These are phyloP conservation scores for Ascochyta viciae-villosae DNA, from an alignment of 2,329 filamentous ascomycete genomes.

Conservation along the genomic window DNA sequence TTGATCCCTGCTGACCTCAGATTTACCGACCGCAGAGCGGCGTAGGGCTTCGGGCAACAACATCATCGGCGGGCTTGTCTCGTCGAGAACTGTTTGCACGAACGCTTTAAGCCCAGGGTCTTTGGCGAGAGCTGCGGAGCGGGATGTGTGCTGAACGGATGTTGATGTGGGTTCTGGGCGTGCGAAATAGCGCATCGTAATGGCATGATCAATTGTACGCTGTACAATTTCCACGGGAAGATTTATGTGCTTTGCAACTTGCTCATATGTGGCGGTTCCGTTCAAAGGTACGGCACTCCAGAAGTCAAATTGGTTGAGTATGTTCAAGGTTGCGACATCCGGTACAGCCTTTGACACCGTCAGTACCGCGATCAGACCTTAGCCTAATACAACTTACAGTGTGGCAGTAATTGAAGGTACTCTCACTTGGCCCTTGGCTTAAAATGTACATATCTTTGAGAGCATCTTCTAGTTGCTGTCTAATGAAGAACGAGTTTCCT, in stretches of 20 bases:
- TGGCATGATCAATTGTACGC: constrained; percentile 45
- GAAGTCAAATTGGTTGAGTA: constrained; percentile 62
- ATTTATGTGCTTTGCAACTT: constrained; percentile 36
- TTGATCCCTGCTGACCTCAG: constrained; percentile 29
- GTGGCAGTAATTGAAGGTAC: constrained; percentile 52
- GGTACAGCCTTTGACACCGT: constrained; percentile 49
- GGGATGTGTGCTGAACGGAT: constrained; percentile 36
- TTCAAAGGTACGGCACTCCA: constrained; percentile 60
- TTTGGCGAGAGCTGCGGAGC: constrained; percentile 39
- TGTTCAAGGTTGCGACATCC: constrained; percentile 55
- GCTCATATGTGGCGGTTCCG: constrained; percentile 51
- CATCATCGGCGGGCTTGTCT: constrained; percentile 38
- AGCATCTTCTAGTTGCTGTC: constrained; percentile 55
- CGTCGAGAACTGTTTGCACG: constrained; percentile 35
- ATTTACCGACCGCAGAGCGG: constrained; percentile 34
- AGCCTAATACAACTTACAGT: constrained; percentile 20
- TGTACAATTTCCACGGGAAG: constrained; percentile 38
- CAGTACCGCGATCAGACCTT: neutral
- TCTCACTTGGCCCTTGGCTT: constrained; percentile 59
- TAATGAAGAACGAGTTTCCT: constrained; percentile 53
- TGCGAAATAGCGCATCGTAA: constrained; percentile 48
- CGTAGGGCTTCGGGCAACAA: constrained; percentile 38
- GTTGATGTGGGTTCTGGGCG: constrained; percentile 16
- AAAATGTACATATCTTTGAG: constrained; percentile 58
- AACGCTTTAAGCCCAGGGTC: constrained; percentile 34